A percentile compares a stretch with the other conserved stretches of the same genome.
These are phyloP conservation scores for Lithohypha guttulata DNA, from an alignment of 2,329 filamentous ascomycete species.

Conservation along the genomic window DNA sequence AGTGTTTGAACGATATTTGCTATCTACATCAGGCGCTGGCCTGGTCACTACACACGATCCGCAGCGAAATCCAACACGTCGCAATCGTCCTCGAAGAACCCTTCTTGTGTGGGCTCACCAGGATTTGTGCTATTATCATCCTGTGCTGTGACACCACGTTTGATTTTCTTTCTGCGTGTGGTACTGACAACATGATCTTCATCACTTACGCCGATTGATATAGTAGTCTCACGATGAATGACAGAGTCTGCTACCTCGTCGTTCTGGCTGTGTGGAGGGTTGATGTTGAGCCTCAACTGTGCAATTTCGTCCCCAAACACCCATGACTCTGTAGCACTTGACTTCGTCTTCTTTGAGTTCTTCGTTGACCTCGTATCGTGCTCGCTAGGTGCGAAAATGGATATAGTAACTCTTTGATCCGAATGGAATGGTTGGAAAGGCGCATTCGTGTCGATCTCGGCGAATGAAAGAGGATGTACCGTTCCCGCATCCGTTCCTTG, in stretches of 20 bases:
- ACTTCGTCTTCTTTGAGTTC: conserved; percentile 10
- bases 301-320: conserved; percentile 44
- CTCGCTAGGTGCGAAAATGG: conserved; percentile 44
- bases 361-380: conserved; percentile 21
- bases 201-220: conserved; percentile 3
- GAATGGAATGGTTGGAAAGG: conserved; percentile 96
- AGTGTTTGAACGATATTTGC: no score
- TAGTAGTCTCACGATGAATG: conserved; percentile 17
- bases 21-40: no score
- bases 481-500: conserved; percentile 28
- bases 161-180: conserved; percentile 57
- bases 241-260: conserved; percentile 10
- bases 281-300: conserved; percentile 37
- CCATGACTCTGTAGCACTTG: conserved; percentile 32
- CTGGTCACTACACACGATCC: conserved; percentile 36
- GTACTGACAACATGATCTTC: conserved; percentile 70
- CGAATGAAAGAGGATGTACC: conserved; percentile 55
- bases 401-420: conserved; percentile 70
- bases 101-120: conserved; percentile 51
- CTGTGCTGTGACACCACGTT: conserved; percentile 53
- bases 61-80: conserved; percentile 79
- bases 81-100: conserved; percentile 86
- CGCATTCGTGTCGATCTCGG: conserved; percentile 90
- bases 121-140: conserved; percentile 65
- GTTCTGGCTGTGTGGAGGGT: conserved; percentile 40